phyloP scores from a whole-genome alignment of 176 grass and related monocot species.

The Carex kokanica region DNA sequence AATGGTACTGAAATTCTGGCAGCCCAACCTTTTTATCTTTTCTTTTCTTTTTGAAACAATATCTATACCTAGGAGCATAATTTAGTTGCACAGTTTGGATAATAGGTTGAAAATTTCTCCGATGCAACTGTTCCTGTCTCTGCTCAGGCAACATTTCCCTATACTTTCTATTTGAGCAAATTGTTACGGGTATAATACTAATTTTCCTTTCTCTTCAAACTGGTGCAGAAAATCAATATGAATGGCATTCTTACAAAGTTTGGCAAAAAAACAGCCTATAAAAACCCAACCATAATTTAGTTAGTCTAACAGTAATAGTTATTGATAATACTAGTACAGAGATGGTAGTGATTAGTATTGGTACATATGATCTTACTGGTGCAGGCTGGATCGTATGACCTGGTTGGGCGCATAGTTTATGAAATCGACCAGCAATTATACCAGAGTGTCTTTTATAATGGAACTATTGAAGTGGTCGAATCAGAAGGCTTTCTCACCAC shows the following conservation, averaged over 20 bases:
- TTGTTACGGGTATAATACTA: constrained; percentile 62
- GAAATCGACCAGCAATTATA: too few relatives aligned
- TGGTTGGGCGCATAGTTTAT: too few relatives aligned
- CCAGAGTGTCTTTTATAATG: constrained; percentile 89
- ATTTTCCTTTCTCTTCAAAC: neutral
- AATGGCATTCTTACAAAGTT: neutral
- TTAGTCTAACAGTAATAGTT: neutral
- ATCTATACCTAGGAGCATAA: neutral
- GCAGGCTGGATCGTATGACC: too few relatives aligned
- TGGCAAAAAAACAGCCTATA: neutral
- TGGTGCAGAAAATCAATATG: neutral
- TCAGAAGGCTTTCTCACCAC: constrained; percentile 56
- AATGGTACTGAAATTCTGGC: neutral
- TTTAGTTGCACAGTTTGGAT: neutral
- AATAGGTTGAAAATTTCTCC: constrained; percentile 13
- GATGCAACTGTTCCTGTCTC: constrained; percentile 75
- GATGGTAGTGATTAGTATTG: too few relatives aligned
- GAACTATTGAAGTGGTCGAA: constrained; percentile 80
- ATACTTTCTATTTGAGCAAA: constrained; percentile 77
- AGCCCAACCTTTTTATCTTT: too few relatives aligned
- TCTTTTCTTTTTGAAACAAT: too few relatives aligned
- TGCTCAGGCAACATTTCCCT: constrained; percentile 84
- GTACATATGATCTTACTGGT: too few relatives aligned
- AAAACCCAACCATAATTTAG: neutral
- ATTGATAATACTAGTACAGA: neutral